Evolutionary conservation across 2,329 filamentous ascomycete species (phyloP), one percentile per base, ranked within the genome.

Genomic region (Diaporthe ampelina): DNA sequence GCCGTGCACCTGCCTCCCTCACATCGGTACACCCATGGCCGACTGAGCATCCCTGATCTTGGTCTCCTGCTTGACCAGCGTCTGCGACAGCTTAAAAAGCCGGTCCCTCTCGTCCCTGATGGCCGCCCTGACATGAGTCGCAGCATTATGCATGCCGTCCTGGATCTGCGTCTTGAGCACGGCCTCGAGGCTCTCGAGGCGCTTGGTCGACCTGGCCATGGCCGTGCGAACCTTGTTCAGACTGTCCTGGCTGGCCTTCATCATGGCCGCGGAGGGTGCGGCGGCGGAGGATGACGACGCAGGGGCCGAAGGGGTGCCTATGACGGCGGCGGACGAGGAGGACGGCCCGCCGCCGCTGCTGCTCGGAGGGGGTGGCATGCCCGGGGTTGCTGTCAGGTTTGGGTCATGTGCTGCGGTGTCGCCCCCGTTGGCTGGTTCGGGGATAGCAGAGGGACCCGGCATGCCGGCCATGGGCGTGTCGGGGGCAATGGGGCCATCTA

Each of bases 131-230:
- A 75, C 73, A 17, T 75, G 73, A 0, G 73, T 75, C 8, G 73
- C 73, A 26, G 73, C 73, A n/a, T 75, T 75, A 37, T 75, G 73
- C 73, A 75, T 75, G 7, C 73, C 70, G 15, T 75, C 73, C 70
- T 75, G 73, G 63, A 75, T 72, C 70, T 75, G 73, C 6, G 73
- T 75, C 56, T 73, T 75, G 45, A 75, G 70, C 45, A 75, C 70
- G 11, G 73, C 63, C 61, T 75, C 73, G 26, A 75, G 63, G 57
- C 70, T 73, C 61, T 75, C 73, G 37, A 75, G 48, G 21, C 73
- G 70, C 63, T 68, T 73, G 24, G 70, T 75, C 45, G 73, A 75
- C 29, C 73, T 56, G 17, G 59, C 63, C 73, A 75, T 73, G 10
- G 73, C 73, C 6, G 71, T 72, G n/a, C 73, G 73, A 29, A 75